Base-by-base conservation (phyloP, 2,329 filamentous ascomycete genomes). In the Xylaria arbuscula region DNA sequence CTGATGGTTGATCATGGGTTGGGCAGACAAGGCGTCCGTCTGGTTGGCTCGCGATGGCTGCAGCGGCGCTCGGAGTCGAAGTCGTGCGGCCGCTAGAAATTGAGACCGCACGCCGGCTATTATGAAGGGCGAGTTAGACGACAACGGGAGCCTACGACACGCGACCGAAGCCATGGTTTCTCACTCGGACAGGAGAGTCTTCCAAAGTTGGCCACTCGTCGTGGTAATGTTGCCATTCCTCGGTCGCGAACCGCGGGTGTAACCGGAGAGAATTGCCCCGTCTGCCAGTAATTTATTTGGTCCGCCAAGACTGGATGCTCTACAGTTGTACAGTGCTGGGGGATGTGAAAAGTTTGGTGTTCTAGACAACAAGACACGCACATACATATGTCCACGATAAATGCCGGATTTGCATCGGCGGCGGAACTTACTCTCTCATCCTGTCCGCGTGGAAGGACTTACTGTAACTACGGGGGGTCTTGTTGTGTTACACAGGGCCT, bases 131-230 rank as follows among this genome's bases (percentile, higher is more conserved):
- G 66, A 56, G 67, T 71, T 72, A 45, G 72, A 65, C 58, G 69
- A 64, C 13, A 55, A 17, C 50, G 64, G 51, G 65, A 68, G 34
- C 10, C 73, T 69, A 64, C 69, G 71, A 70, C 68, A 69, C 65
- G 62, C 67, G 67, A 71, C 71, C 67, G 72, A 74, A 66, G 75
- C 72, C 75, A 76, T 77, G 56, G 68, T 74, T 65, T 72, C 66
- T 73, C 62, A 72, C 64, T 68, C 63, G 70, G 64, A 63, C 54
- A 42, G 64, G 53, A 64, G 40, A 64, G 62, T 32, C 55, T 73
- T 72, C 69, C 66, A 72, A 68, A 64, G 56, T 67, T 68, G 63
- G 64, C 66, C 67, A 71, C 70, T 40, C 66, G 45, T 65, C 51
- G 71, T 69, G 62, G 70, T 68, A 63, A 48, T 45, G 53, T 60